Evolutionary conservation across 2,329 filamentous ascomycete species (phyloP).

Genomic region (Fusarium sp.): DNA sequence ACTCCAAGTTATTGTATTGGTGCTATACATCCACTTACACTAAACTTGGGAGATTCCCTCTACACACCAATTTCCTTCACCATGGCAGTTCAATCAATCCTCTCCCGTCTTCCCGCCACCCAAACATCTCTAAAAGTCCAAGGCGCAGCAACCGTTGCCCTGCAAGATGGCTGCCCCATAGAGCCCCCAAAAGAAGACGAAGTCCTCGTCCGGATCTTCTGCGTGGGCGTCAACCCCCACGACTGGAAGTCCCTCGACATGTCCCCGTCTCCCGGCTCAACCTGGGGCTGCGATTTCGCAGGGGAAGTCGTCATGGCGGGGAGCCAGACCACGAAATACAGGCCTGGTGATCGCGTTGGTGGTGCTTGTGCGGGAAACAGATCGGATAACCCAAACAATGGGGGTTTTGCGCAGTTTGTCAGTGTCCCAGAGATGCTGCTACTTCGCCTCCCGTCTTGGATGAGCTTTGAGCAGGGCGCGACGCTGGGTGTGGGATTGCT

Average conservation of each 20-base stretch:
- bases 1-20: too few relatives aligned
- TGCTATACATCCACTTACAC: too few relatives aligned
- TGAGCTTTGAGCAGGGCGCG: constrained; percentile 23
- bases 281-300: constrained; percentile 38
- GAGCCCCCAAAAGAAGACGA: constrained; percentile 17
- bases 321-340: background rate
- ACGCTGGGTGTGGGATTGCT: constrained; percentile 21
- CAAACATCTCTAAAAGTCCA: background rate
- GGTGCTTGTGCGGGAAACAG: background rate
- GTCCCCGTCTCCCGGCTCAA: constrained; percentile 35
- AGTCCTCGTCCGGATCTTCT: constrained; percentile 26
- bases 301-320: constrained; percentile 23
- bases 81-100: constrained; percentile 10
- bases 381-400: constrained; percentile 3
- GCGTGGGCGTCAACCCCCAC: constrained; percentile 36
- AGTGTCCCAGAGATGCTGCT: constrained; percentile 23
- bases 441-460: constrained; percentile 5
- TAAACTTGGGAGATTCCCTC: too few relatives aligned
- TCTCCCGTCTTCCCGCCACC: constrained; percentile 1
- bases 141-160: background rate
- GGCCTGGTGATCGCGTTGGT: constrained; percentile 1
- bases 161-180: background rate
- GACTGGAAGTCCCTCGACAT: constrained; percentile 41
- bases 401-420: background rate
- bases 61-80: background rate